A percentile compares a stretch with the other conserved stretches of the same genome.
phyloP scores from a whole-genome alignment of 1,284 basidiomycete species.

The Boletus chippewaensis region DNA sequence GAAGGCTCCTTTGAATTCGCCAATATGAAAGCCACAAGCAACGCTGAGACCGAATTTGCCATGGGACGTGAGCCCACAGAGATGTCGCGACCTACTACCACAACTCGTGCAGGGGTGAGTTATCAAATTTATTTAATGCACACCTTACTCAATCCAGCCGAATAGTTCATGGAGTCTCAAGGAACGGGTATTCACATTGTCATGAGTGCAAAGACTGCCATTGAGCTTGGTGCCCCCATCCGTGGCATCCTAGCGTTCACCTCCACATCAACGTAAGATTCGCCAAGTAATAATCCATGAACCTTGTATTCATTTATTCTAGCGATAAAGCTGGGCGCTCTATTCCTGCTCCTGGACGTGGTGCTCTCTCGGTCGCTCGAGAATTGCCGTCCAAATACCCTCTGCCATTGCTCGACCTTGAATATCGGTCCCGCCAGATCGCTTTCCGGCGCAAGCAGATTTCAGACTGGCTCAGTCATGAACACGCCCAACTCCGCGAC shows the following conservation, averaged over 20 bases:
- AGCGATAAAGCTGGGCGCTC: conserved; percentile 95
- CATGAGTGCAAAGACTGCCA: conserved; percentile 93
- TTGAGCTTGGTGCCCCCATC: conserved; percentile 91
- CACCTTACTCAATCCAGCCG: conserved; percentile 16
- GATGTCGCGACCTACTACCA: conserved; percentile 96
- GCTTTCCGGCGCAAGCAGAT: conserved; percentile 91
- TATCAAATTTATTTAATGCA: neutral
- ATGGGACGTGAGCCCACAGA: conserved; percentile 98
- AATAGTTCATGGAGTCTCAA: conserved; percentile 93
- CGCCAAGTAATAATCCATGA: conserved; percentile 4
- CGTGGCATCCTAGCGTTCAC: conserved; percentile 93
- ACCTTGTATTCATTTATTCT: conserved; percentile 14
- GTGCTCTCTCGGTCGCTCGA: conserved; percentile 80
- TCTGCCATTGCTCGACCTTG: conserved; percentile 71
- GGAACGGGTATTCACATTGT: conserved; percentile 95
- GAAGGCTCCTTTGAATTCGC: conserved; percentile 97
- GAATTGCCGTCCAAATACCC: conserved; percentile 73
- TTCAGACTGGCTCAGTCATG: conserved; percentile 87
- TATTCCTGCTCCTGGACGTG: conserved; percentile 88
- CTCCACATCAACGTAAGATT: conserved; percentile 85
- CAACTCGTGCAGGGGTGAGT: conserved; percentile 84
- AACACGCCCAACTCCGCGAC: conserved; percentile 75
- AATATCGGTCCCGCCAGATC: conserved; percentile 87
- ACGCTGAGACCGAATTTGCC: conserved; percentile 93
- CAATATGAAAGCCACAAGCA: conserved; percentile 99